These are phyloP conservation scores for Cnidoscolus chayamansa DNA, from an alignment of 441 rosid genomes.

Conservation along the genomic window DNA sequence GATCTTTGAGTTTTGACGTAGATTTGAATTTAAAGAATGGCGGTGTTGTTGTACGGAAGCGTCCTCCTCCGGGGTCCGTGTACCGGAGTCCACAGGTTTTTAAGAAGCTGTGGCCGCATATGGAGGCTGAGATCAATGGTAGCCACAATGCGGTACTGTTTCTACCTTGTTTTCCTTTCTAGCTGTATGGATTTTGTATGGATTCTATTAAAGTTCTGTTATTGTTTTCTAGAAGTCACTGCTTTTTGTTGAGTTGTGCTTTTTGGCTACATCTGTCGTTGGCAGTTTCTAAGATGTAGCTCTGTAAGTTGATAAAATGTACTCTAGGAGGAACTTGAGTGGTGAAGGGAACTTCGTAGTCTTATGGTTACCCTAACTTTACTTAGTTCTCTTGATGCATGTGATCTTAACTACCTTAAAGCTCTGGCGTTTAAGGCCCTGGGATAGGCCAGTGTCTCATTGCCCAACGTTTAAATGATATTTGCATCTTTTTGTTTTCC, in stretches of 20 bases:
- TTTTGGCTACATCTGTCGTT: neutral
- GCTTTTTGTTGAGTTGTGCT: neutral
- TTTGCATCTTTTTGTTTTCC: neutral
- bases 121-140: slow-evolving; percentile 67
- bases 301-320: neutral
- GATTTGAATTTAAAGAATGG: slow-evolving; percentile 49
- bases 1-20: slow-evolving; percentile 71
- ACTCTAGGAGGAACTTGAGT: neutral
- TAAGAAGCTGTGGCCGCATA: slow-evolving; percentile 69
- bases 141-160: slow-evolving; percentile 57
- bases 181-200: neutral
- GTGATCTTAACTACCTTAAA: neutral
- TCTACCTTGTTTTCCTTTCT: neutral
- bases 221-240: neutral
- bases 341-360: neutral
- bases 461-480: neutral
- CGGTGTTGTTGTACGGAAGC: slow-evolving; percentile 51
- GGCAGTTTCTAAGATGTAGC: neutral
- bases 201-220: neutral
- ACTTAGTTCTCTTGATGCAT: neutral
- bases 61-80: slow-evolving; percentile 66
- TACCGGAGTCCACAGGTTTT: slow-evolving; percentile 88
- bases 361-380: neutral
- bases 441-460: neutral
- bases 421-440: neutral